These are phyloP conservation scores for Tylopilus orsonianus DNA, from an alignment of 1,284 basidiomycete genomes.

Conservation along the genomic window DNA sequence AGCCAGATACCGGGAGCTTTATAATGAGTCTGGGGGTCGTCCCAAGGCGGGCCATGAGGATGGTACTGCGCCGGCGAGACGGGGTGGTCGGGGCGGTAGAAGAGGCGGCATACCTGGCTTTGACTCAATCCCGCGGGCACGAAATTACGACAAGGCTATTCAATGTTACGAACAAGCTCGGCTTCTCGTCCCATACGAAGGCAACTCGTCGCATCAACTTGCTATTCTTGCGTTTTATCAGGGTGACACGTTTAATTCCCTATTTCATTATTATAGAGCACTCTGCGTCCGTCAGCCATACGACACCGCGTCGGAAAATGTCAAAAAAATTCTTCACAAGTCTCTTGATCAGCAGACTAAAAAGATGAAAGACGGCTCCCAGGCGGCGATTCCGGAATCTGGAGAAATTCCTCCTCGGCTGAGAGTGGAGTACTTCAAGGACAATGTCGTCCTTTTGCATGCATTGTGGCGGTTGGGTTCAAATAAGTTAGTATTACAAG, in stretches of 20 bases:
- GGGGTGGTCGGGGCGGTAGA: constrained; percentile 43
- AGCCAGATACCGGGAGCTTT: constrained; percentile 89
- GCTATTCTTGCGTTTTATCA: constrained; percentile 89
- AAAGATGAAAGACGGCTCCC: constrained; percentile 41
- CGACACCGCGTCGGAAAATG: constrained; percentile 84
- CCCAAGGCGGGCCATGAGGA: constrained; percentile 67
- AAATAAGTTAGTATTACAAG: constrained; percentile 51
- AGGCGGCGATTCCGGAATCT: constrained; percentile 30
- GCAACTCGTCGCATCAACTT: constrained; percentile 93
- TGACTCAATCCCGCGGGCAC: constrained; percentile 46
- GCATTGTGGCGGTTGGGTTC: constrained; percentile 64
- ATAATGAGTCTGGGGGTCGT: constrained; percentile 69
- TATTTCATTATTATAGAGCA: constrained; percentile 90
- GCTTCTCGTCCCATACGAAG: constrained; percentile 74
- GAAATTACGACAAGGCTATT: constrained; percentile 75
- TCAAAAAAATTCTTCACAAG: constrained; percentile 71
- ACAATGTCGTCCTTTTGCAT: constrained; percentile 71
- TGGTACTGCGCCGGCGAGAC: constrained; percentile 38
- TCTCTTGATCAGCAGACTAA: constrained; percentile 54
- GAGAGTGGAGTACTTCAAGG: constrained; percentile 64
- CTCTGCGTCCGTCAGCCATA: constrained; percentile 86
- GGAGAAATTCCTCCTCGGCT: constrained; percentile 41
- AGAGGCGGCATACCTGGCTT: constrained; percentile 42
- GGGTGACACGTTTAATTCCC: constrained; percentile 76
- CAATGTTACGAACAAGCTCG: constrained; percentile 85